Percentiles rank a stretch among this genome's conserved stretches.
Evolutionary conservation across 2,329 filamentous ascomycete genomes (phyloP).

Genomic region (Ophiostoma piceae): DNA sequence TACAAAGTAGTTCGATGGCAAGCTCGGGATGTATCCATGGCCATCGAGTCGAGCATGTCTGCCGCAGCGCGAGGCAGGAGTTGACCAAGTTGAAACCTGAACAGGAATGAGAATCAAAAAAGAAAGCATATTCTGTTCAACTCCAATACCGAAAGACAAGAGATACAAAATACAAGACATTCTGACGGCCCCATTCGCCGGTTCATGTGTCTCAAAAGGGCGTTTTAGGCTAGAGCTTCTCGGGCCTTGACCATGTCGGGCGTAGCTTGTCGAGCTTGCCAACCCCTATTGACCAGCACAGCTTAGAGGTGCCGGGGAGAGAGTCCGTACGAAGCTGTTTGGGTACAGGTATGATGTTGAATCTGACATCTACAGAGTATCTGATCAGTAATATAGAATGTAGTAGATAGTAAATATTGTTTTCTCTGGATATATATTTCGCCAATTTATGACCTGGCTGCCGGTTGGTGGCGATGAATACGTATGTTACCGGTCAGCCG

Average conservation of each 20-base stretch:
- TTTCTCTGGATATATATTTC: background rate
- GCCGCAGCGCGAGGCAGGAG: background rate
- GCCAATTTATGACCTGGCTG: background rate
- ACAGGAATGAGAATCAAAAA: background rate
- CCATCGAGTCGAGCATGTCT: background rate
- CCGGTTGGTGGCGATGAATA: background rate
- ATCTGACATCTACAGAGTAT: background rate
- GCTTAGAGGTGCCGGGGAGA: background rate
- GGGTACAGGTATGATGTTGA: background rate
- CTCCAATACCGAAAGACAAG: too few species aligned
- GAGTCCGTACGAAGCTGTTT: background rate
- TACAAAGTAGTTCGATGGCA: background rate
- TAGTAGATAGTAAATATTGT: background rate
- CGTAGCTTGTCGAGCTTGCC: constrained; percentile 22
- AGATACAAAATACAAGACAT: background rate
- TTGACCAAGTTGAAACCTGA: background rate
- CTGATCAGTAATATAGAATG: background rate
- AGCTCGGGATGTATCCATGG: background rate
- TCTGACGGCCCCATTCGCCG: background rate
- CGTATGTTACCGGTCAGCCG: constrained; percentile 18
- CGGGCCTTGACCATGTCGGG: constrained; percentile 20
- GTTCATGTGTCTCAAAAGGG: constrained; percentile 5
- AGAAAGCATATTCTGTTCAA: background rate
- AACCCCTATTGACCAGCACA: constrained; percentile 10
- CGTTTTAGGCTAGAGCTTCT: constrained; percentile 16